A percentile compares a stretch with the other conserved stretches of the same genome.
These are phyloP conservation scores for Eremomyces bilateralis DNA, from an alignment of 495 filamentous ascomycete species.

Conservation along the genomic window DNA sequence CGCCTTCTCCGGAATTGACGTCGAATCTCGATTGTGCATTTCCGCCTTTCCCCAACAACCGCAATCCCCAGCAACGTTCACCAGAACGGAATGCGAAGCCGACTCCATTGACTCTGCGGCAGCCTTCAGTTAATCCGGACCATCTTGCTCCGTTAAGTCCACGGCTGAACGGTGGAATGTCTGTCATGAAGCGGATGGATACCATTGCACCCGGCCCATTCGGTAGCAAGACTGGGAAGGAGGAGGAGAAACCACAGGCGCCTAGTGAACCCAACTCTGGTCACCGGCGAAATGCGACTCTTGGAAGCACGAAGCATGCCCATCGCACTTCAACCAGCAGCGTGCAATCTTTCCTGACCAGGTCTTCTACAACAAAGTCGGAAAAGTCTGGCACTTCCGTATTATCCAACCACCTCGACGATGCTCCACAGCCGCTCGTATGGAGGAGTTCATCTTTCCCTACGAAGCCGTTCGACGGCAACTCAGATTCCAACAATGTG, in stretches of 20 bases:
- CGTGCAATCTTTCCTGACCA: conserved; percentile 1
- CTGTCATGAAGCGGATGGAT: conserved; percentile 36
- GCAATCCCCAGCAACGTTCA: conserved; percentile 16
- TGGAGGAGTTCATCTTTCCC: not conserved
- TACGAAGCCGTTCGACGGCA: not conserved
- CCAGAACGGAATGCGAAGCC: conserved; percentile 19
- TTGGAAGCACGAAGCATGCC: conserved; percentile 15
- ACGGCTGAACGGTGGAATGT: conserved; percentile 17
- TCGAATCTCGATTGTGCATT: conserved; percentile 37
- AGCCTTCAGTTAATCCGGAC: conserved; percentile 18
- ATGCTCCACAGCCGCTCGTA: conserved; percentile 5
- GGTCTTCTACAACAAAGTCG: conserved; percentile 11
- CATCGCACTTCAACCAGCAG: conserved; percentile 9
- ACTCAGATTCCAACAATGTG: not conserved
- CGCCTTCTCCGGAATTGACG: conserved; percentile 18
- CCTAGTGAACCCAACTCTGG: conserved; percentile 3
- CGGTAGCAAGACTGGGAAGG: conserved; percentile 17
- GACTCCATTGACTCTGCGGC: conserved; percentile 16
- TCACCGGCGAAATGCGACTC: conserved; percentile 14
- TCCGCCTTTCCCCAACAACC: conserved; percentile 34
- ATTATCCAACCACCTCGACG: conserved; percentile 7
- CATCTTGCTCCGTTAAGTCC: conserved; percentile 28
- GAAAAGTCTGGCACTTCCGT: conserved; percentile 6
- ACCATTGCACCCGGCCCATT: conserved; percentile 47
- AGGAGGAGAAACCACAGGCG: conserved; percentile 6